Evolutionary conservation across 768 basidiomycete species (phyloP), one percentile per base, ranked within the genome.

Genomic region (Russula emetica): DNA sequence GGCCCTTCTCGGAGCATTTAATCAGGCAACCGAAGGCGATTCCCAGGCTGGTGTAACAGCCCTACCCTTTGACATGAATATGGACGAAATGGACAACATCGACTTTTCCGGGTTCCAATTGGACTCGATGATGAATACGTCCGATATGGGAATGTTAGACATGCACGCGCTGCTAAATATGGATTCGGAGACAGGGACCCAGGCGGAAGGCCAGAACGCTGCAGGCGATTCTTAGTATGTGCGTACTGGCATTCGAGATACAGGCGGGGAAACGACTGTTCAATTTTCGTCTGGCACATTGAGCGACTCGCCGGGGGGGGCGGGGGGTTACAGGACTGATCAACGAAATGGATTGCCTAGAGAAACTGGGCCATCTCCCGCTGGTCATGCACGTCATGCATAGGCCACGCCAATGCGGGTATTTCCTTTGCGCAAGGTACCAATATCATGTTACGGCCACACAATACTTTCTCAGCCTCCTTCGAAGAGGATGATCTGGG

Each of bases 401-500:
- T 30, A 18, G 22, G 34, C 34, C 42, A 38, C 3, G n/a, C 42
- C 20, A 18, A 11, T 28, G 22, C 38, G 32, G 28, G 52, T 53
- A 53, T 53, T 22, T 32, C 36, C 26, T 22, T n/a, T 6, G n/a
- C 10, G 36, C 18, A 45, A 34, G 22, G 22, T 32, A 16, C 22
- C 44, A 4, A 3, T n/a, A 28, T 51, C 47, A 55, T 47, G n/a
- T 55, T 26, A 11, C 18, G 28, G 22, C 24, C 52, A 20, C 14
- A 20, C 80, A 65, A 70, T 79, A 85, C 72, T 83, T 89, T 61
- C 85, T 85, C 62, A 90, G 69, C 69, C 78, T 85, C 74, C 84
- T 89, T 55, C 87, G 82, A 58, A 90, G 76, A n/a, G 83, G 79
- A 71, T 90, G 86, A 62, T 85, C 84, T 38, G 78, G 72, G 30